Percentiles rank a stretch among this genome's conserved stretches.
Conservation (phyloP, 495 filamentous ascomycete genomes). For the Aspergillus funiculosus region DNA sequence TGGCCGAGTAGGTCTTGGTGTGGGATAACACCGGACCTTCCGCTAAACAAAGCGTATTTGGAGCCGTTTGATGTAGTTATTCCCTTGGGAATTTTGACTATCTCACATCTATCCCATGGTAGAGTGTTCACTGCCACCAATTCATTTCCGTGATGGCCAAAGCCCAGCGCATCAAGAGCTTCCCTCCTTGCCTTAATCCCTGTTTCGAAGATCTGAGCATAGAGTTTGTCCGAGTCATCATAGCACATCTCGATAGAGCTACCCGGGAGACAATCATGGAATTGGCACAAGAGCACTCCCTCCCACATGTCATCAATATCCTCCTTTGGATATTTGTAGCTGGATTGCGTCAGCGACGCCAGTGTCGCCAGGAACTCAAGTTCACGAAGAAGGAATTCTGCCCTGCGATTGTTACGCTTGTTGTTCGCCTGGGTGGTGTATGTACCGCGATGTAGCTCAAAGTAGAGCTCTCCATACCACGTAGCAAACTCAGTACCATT, state of each 20-base stretch:
- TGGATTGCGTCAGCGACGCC: constrained; percentile 60
- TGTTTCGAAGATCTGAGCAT: constrained; percentile 72
- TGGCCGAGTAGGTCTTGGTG: constrained; percentile 42
- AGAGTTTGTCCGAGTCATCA: constrained; percentile 83
- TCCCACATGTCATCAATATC: constrained; percentile 95
- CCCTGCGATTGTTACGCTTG: constrained; percentile 84
- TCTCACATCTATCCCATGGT: constrained; percentile 70
- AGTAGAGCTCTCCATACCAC: constrained; percentile 98
- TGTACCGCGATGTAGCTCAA: constrained; percentile 91
- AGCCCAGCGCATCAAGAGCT: constrained; percentile 60
- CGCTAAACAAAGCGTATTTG: constrained; percentile 45
- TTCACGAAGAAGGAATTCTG: constrained; percentile 78
- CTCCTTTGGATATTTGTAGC: constrained; percentile 85
- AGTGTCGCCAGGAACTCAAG: constrained; percentile 85
- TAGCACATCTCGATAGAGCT: constrained; percentile 96
- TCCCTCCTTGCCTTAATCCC: constrained; percentile 66
- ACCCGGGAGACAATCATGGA: constrained; percentile 96
- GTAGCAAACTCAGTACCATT: constrained; percentile 78
- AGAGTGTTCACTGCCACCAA: constrained; percentile 70
- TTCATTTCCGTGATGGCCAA: constrained; percentile 34
- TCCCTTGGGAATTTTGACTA: constrained; percentile 54
- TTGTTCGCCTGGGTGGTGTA: constrained; percentile 98
- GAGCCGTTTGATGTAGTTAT: constrained; percentile 23
- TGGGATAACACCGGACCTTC: constrained; percentile 42
- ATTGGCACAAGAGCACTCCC: constrained; percentile 76